Conservation (phyloP, 345 rosid genomes). For the Cardamine chenopodiifolia region DNA sequence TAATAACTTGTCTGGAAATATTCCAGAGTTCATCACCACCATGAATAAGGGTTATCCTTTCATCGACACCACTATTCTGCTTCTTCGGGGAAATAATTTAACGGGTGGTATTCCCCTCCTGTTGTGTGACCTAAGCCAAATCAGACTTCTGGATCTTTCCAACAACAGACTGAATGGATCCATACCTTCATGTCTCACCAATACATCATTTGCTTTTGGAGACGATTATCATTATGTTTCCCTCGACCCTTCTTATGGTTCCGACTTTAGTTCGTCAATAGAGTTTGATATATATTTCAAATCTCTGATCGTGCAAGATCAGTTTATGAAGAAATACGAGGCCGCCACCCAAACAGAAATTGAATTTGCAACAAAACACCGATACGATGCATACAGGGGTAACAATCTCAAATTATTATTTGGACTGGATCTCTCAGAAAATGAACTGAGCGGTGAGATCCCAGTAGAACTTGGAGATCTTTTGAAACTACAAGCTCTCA, state of each 20-base stretch:
- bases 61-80: background rate
- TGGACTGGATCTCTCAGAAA: conserved; percentile 48
- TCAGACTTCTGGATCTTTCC: conserved; percentile 6
- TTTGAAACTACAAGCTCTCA: background rate
- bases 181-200: conserved; percentile 22
- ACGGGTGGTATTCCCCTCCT: background rate
- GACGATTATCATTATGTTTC: background rate
- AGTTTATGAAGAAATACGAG: background rate
- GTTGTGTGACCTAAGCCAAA: background rate
- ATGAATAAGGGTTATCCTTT: background rate
- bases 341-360: background rate
- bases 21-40: background rate
- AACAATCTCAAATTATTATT: background rate
- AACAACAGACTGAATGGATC: conserved; percentile 12
- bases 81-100: background rate
- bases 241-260: no score
- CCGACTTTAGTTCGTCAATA: no score
- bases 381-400: conserved; percentile 13
- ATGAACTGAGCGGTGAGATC: conserved; percentile 41
- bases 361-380: conserved; percentile 3
- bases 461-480: conserved; percentile 41
- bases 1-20: background rate
- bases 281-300: no score
- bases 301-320: background rate
- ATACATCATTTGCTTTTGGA: background rate